phyloP scores from a whole-genome alignment of 2,329 filamentous ascomycete species.

The Arthrobotrys sinensis region DNA sequence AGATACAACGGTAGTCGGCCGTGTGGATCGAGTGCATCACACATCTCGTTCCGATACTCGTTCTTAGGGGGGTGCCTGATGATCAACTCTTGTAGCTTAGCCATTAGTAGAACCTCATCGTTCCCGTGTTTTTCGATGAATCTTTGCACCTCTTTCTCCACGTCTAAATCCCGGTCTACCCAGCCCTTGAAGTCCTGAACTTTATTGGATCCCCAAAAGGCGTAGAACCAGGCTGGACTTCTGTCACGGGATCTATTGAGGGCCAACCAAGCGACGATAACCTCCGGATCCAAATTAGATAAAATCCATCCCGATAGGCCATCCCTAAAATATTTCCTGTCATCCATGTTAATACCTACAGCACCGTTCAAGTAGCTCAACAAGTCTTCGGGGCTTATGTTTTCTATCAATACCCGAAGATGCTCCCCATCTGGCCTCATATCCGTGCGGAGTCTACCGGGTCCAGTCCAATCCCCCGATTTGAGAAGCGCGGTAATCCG shows the following conservation, averaged over 20 bases:
- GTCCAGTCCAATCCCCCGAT: too few species aligned
- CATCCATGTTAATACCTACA: neutral
- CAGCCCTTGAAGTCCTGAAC: neutral
- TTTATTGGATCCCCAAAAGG: neutral
- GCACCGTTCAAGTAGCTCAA: neutral
- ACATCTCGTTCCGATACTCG: neutral
- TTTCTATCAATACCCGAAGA: too few species aligned
- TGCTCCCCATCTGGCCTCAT: too few species aligned
- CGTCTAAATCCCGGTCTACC: neutral
- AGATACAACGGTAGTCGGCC: neutral
- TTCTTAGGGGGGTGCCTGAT: neutral
- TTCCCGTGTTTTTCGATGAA: neutral
- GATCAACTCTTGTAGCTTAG: neutral
- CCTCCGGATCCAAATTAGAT: neutral
- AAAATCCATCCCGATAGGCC: neutral
- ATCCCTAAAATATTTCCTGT: neutral
- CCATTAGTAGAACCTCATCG: neutral
- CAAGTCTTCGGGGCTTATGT: neutral
- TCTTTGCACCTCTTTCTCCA: neutral
- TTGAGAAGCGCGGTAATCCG: neutral
- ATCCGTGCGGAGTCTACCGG: too few species aligned
- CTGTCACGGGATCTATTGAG: neutral
- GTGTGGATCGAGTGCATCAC: neutral
- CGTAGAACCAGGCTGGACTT: neutral
- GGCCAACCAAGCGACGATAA: conserved; percentile 12